Evolutionary conservation across 805 yeast species (phyloP), one percentile per base, ranked within the genome.

Genomic region (Saccharomyces jurei): DNA sequence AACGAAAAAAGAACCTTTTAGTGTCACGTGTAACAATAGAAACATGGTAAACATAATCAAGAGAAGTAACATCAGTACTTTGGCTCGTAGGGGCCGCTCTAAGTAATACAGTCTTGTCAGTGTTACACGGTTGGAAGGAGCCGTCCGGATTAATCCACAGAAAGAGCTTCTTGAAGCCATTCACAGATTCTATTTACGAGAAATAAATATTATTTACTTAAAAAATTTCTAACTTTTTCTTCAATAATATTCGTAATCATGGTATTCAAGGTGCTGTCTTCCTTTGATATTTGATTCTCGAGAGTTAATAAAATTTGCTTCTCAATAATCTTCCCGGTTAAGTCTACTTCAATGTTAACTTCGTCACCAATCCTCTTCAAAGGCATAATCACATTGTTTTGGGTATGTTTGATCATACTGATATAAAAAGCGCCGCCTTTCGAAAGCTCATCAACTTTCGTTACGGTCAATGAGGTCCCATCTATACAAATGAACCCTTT

Each of bases 401-500:
- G 98, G 0, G 98, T 90, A 67, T 91, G 91, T 46, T 88, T 86
- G 54, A 94, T 87, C 86, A 94, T 84, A 86, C 91, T 88, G 53
- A 94, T 89, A 50, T 88, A 81, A 64, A 94, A 94, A 17, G 80
- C 77, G 4, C 66, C 71, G 4, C 64, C 66, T 1, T 46, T 41
- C 8, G 44, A 36, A 36, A 36, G 44, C 61, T 83, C 82, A 66
- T 90, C 84, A 3, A 91, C 97, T 27, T 75, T 76, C 0, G 92
- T 89, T 10, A 94, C 84, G 0, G 99, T 94, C 59, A 94, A 77
- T 25, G 96, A 88, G 1, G 96, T 86, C 36, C 99, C 99, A 67
- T 94, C 99, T 17, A 94, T 73, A 27, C 94, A 82, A 55, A 94
- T 86, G 65, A 92, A 94, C 3, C 99, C 99, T 72, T 94, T 94